Percentiles rank a stretch among this genome's conserved stretches.
Conservation (phyloP, 2,329 filamentous ascomycete species). For the Apiospora hydei region DNA sequence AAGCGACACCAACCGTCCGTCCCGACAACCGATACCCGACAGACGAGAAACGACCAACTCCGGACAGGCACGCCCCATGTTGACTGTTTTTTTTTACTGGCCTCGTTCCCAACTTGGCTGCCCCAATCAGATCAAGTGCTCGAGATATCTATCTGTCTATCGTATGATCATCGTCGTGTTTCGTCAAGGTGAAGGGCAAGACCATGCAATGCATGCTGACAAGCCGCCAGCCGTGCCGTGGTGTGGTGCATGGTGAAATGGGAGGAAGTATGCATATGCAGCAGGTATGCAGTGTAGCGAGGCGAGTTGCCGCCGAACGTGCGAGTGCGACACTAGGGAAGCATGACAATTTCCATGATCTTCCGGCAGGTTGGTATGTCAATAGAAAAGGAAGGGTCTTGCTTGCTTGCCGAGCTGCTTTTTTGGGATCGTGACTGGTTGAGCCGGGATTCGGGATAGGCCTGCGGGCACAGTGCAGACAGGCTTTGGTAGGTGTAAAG, state of each 20-base stretch:
- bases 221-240: background rate
- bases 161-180: constrained; percentile 9
- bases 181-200: background rate
- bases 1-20: background rate
- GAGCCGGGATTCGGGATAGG: background rate
- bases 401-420: background rate
- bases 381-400: background rate
- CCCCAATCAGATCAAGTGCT: background rate
- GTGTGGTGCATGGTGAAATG: background rate
- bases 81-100: background rate
- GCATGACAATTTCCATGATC: constrained; percentile 4
- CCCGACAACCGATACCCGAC: constrained; percentile 14
- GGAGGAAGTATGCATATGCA: constrained; percentile 1
- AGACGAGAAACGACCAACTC: background rate
- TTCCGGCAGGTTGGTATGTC: background rate
- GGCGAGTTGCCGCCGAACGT: constrained; percentile 8
- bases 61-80: background rate
- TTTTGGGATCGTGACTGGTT: background rate
- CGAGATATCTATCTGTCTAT: background rate
- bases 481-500: background rate
- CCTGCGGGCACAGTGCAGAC: background rate
- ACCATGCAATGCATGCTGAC: background rate
- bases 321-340: constrained; percentile 2
- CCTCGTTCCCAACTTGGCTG: background rate
- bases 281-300: background rate